phyloP scores from a whole-genome alignment of 1,284 basidiomycete species.

The Leccinum pachyderme region DNA sequence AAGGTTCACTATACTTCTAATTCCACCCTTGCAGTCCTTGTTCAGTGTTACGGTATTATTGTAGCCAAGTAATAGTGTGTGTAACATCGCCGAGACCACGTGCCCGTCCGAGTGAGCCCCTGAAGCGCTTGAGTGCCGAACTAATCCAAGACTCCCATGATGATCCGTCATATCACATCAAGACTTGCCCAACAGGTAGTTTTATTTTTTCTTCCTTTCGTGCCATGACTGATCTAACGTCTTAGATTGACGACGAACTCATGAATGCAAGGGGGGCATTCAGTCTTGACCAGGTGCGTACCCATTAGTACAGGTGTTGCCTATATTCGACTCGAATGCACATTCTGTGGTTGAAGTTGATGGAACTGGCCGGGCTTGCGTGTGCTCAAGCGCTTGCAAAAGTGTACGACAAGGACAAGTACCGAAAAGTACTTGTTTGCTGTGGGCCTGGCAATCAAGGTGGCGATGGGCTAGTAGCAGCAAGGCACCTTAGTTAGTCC shows the following conservation, averaged over 20 bases:
- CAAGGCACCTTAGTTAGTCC: slow-evolving; percentile 80
- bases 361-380: slow-evolving; percentile 97
- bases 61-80: slow-evolving; percentile 3
- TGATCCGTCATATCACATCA: slow-evolving; percentile 74
- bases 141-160: slow-evolving; percentile 43
- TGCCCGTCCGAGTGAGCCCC: neutral
- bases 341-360: slow-evolving; percentile 56
- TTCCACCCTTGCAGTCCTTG: neutral
- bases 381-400: slow-evolving; percentile 88
- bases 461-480: slow-evolving; percentile 96
- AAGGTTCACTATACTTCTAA: neutral
- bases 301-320: neutral
- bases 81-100: neutral
- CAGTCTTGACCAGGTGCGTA: slow-evolving; percentile 80
- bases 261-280: slow-evolving; percentile 85
- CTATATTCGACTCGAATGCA: neutral
- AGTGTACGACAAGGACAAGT: slow-evolving; percentile 66
- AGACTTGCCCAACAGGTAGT: slow-evolving; percentile 78
- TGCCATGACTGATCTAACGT: neutral
- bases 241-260: slow-evolving; percentile 87
- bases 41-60: neutral
- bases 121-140: neutral
- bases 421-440: slow-evolving; percentile 82
- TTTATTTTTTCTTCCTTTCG: neutral
- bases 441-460: slow-evolving; percentile 98